Conservation (phyloP, 768 basidiomycete genomes). For the Russula sp. region DNA sequence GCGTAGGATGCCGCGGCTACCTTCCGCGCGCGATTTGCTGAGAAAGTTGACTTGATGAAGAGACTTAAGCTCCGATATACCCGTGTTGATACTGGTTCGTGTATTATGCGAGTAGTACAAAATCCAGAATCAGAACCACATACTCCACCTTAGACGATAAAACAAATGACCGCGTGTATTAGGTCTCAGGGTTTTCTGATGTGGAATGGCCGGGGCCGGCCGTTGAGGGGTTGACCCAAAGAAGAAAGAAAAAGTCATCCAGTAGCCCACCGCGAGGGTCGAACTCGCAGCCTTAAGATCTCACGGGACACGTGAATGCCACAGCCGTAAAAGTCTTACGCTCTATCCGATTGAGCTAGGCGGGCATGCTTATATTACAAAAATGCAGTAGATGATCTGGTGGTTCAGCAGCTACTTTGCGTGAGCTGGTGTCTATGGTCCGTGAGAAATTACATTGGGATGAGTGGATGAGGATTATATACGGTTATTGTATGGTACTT, state of each 20-base stretch:
- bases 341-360: constrained; percentile 59
- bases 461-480: constrained; percentile 5
- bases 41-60: constrained; percentile 15
- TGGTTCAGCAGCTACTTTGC: too few relatives aligned
- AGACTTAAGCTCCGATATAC: neutral
- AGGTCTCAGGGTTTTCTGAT: too few relatives aligned
- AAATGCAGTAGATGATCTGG: too few relatives aligned
- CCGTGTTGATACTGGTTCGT: neutral
- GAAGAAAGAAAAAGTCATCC: neutral
- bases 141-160: too few relatives aligned
- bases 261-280: constrained; percentile 57
- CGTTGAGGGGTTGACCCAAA: neutral
- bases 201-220: neutral
- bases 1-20: constrained; percentile 19
- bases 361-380: constrained; percentile 31
- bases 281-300: constrained; percentile 59
- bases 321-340: constrained; percentile 47
- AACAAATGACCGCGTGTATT: too few relatives aligned
- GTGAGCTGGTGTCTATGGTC: neutral
- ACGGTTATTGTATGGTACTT: neutral
- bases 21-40: constrained; percentile 14
- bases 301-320: constrained; percentile 19
- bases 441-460: neutral
- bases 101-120: neutral
- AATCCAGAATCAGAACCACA: neutral